Evolutionary conservation across 1,284 basidiomycete genomes (phyloP).

Genomic region (Cryptococcus sp.): DNA sequence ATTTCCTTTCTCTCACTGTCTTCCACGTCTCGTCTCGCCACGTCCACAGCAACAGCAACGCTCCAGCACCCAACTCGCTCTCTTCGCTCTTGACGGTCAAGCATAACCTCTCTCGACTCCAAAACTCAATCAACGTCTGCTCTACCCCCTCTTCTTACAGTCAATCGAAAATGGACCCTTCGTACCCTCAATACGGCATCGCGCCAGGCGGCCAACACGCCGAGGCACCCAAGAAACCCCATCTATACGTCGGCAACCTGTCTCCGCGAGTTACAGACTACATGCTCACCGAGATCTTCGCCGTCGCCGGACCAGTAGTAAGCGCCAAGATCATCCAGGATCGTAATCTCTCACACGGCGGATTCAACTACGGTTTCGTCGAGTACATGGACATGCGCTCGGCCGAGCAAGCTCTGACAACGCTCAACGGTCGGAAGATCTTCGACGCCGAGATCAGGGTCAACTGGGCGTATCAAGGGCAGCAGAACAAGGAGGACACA

Average conservation of each 20-base stretch:
- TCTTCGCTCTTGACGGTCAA: background rate
- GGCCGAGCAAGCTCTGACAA: conserved; percentile 93
- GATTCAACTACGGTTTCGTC: conserved; percentile 97
- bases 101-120: no score
- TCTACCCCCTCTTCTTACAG: conserved; percentile 2
- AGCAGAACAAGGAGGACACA: conserved; percentile 81
- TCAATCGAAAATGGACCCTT: conserved; percentile 12
- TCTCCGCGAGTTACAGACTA: conserved; percentile 74
- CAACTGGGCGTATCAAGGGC: conserved; percentile 97
- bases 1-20: conserved; percentile 14
- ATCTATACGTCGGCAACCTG: conserved; percentile 96
- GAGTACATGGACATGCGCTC: conserved; percentile 97
- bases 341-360: conserved; percentile 94
- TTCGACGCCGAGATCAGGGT: conserved; percentile 96
- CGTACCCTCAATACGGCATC: conserved; percentile 1
- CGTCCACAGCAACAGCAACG: conserved; percentile 8
- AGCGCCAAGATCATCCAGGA: conserved; percentile 99
- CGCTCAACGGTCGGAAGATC: conserved; percentile 95
- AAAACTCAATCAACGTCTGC: background rate
- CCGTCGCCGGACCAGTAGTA: conserved; percentile 90
- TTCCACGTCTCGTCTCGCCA: conserved; percentile 11
- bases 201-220: conserved; percentile 8
- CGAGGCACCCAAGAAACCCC: conserved; percentile 61
- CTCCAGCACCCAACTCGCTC: conserved; percentile 9
- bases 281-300: conserved; percentile 92